Evolutionary conservation across 1,284 basidiomycete species (phyloP), one percentile per base, ranked within the genome.

Genomic region (Ganoderma sinense): DNA sequence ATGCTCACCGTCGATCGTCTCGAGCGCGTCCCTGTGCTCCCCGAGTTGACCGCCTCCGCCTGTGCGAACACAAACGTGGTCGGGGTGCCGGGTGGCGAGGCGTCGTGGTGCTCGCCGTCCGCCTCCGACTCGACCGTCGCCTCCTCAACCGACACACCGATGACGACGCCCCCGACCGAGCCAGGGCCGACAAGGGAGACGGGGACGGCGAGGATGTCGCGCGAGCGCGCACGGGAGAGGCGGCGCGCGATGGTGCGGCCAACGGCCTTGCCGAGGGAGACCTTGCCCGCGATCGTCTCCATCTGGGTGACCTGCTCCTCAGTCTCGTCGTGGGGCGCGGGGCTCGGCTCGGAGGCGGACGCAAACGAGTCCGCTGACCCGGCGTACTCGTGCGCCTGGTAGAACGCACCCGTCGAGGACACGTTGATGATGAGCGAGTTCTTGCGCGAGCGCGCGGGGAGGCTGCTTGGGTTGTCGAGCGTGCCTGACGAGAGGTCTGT

Each of bases 121-220:
- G 85, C 69, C 71, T 81, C 86, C 64, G 85, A 69, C 71, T 81
- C 86, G 6, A 85, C 83, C 7, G 85, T 89, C 1, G 87, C 86
- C 71, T 88, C 85, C 73, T 89, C 84, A 58, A 92, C 85, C 48
- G 86, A 88, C n/a, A 91, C 85, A 40, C 84, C 88, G 65, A 91
- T 86, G 55, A 88, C 80, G 73, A 88, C 75, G 68, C 75, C 81
- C 60, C 72, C 73, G 73, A 87, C 75, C 67, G 75, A 81, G 58
- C 72, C 74, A 33, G 73, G 72, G 23, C 48, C 48, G 23, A 51
- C 48, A 4, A 51, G 48, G 13, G 48, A 51, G 10, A 23, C 23
- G 23, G 33, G 31, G 36, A 80, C 71, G 8, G 82, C 75, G 61
- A 75, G 66, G 45, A 76, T 63, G 62, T 73, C 73, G 36, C 68